phyloP scores from a whole-genome alignment of 2,329 filamentous ascomycete genomes.

The Beauveria australis region DNA sequence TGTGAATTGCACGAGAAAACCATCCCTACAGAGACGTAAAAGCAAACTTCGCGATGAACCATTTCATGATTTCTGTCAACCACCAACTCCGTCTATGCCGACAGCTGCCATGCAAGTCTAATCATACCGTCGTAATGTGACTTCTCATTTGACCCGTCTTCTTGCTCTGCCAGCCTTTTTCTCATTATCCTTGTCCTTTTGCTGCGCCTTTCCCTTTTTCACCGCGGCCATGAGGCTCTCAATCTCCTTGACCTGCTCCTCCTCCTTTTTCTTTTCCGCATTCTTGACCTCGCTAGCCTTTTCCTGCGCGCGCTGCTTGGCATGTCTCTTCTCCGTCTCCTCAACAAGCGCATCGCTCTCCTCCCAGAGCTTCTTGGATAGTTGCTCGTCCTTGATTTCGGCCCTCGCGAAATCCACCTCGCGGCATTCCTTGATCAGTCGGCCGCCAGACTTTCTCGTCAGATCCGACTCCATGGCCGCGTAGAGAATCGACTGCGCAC shows the following conservation, averaged over 20 bases:
- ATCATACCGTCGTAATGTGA: not conserved
- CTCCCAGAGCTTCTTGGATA: conserved; percentile 84
- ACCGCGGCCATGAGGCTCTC: conserved; percentile 35
- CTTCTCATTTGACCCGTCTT: not conserved
- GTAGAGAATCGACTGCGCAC: conserved; percentile 77
- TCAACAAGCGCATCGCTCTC: conserved; percentile 80
- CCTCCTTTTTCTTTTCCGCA: conserved; percentile 28
- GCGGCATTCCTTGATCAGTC: conserved; percentile 80
- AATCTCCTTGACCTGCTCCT: conserved; percentile 24
- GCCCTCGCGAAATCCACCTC: conserved; percentile 61
- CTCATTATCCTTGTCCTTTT: conserved; percentile 15
- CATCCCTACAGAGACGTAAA: not conserved
- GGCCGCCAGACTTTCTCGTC: conserved; percentile 52
- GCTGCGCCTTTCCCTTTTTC: conserved; percentile 32
- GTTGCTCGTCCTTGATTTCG: conserved; percentile 69
- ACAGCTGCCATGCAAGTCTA: not conserved
- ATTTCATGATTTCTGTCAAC: not conserved
- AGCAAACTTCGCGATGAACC: not conserved
- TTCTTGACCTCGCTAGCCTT: conserved; percentile 22
- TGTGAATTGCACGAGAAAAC: no score
- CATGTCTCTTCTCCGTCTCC: conserved; percentile 70
- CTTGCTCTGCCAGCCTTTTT: conserved; percentile 3
- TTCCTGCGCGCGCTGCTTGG: conserved; percentile 36
- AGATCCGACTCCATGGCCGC: conserved; percentile 76
- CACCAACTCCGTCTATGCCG: not conserved